Evolutionary conservation across 345 rosid genomes (phyloP).

Genomic region (Fremontodendron californicum): DNA sequence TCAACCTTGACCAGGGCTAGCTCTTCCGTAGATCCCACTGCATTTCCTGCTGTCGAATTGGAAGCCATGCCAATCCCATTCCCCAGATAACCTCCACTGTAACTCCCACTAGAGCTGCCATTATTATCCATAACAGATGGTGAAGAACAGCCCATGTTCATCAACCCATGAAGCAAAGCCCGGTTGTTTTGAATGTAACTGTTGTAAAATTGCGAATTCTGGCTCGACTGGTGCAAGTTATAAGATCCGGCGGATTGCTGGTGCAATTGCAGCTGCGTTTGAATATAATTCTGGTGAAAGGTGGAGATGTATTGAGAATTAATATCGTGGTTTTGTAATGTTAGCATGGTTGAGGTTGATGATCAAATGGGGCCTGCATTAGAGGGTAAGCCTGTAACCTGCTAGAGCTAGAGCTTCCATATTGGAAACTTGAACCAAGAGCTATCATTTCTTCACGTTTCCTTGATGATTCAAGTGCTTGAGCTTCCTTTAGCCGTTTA

Average conservation of each 20-base stretch:
- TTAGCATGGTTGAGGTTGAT: constrained; percentile 61
- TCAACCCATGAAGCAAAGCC: constrained; percentile 60
- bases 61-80: constrained; percentile 52
- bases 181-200: constrained; percentile 69
- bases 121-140: constrained; percentile 31
- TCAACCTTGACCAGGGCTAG: constrained; percentile 72
- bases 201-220: constrained; percentile 58
- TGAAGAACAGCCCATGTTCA: constrained; percentile 40
- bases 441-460: constrained; percentile 87
- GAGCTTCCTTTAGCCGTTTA: constrained; percentile 94
- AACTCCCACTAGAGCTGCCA: constrained; percentile 43
- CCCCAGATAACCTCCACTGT: constrained; percentile 52
- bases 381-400: constrained; percentile 61
- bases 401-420: constrained; percentile 54
- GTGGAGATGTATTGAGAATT: constrained; percentile 49
- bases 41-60: constrained; percentile 38
- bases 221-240: constrained; percentile 43
- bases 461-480: constrained; percentile 78
- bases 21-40: constrained; percentile 49
- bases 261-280: constrained; percentile 75
- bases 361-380: constrained; percentile 53
- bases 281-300: constrained; percentile 60
- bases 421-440: constrained; percentile 61
- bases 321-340: constrained; percentile 69
- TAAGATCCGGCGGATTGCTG: constrained; percentile 50